phyloP scores from a whole-genome alignment of 345 rosid genomes.

The Diplotaxis tenuifolia region DNA sequence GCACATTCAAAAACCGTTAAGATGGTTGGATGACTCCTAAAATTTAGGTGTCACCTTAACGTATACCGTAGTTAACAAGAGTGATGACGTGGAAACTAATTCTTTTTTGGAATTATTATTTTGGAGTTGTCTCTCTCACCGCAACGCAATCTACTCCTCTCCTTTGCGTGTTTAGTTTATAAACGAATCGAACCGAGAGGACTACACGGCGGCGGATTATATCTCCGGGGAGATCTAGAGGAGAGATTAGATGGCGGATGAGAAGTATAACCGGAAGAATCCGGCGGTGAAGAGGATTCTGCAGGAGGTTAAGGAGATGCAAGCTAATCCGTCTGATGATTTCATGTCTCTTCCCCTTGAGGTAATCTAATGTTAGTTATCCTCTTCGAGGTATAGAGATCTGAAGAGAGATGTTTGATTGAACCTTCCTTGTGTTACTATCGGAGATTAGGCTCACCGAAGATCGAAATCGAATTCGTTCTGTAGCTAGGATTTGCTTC shows the following conservation, averaged over 20 bases:
- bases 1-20: background rate
- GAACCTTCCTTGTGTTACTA: background rate
- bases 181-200: background rate
- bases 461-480: background rate
- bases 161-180: constrained; percentile 2
- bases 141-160: background rate
- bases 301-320: constrained; percentile 99
- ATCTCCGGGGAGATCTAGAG: constrained; percentile 12
- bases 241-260: constrained; percentile 59
- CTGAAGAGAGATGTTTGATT: background rate
- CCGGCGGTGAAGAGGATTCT: constrained; percentile 96
- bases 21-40: background rate
- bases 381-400: constrained; percentile 14
- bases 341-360: constrained; percentile 98
- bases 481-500: background rate
- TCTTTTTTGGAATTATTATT: background rate
- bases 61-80: background rate
- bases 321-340: constrained; percentile 95
- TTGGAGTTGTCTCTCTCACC: background rate
- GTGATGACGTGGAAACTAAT: constrained; percentile 23
- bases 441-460: background rate
- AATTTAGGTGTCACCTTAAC: constrained; percentile 12
- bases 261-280: constrained; percentile 81
- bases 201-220: constrained; percentile 19
- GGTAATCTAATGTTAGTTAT: constrained; percentile 40